Evolutionary conservation across 2,329 filamentous ascomycete genomes (phyloP), one percentile per base, ranked within the genome.

Genomic region (Knufia petricola): DNA sequence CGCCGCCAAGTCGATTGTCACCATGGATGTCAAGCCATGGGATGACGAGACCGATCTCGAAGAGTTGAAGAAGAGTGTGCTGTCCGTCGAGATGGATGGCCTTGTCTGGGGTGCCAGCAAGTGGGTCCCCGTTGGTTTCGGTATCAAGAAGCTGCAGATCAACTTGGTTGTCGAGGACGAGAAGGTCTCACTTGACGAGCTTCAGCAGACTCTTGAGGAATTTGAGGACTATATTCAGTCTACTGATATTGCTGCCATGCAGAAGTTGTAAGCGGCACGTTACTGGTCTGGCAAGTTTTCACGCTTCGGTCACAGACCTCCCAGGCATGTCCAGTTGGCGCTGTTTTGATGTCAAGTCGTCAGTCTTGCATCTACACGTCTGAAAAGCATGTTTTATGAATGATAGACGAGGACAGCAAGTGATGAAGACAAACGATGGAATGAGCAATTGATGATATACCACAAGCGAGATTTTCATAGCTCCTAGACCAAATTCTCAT

Each of bases 101-200:
- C 86, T 98, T 55, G 82, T 94, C 57, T 98, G 92, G 92, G 90
- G 90, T 81, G 81, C 77, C 58, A 89, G 85, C 69, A 86, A 92
- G 78, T 76, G 95, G 58, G 83, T 94, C 46, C 70, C 89, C 59
- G 83, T 98, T 63, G 90, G 89, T 64, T 98, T 87, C 78, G 92
- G 92, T 78, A 94, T 98, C 78, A 92, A 86, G 79, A 96, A 96
- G 81, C 82, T 98, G 57, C 90, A 96, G 80, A 94, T 98, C 77
- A 96, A 87, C 83, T 73, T 96, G 61, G 88, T 96, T 62, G 76
- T 96, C 58, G 92, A 96, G 78, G 92, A 98, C 68, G 90, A 96
- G 59, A 95, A 95, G 81, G 70, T 98, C 66, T 89, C 86, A 59
- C 69, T 86, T 58, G 79, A 84, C 61, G 90, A 95, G 55, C 82